Conservation (phyloP, 2,329 filamentous ascomycete genomes). For the Colletotrichum spinosum region DNA sequence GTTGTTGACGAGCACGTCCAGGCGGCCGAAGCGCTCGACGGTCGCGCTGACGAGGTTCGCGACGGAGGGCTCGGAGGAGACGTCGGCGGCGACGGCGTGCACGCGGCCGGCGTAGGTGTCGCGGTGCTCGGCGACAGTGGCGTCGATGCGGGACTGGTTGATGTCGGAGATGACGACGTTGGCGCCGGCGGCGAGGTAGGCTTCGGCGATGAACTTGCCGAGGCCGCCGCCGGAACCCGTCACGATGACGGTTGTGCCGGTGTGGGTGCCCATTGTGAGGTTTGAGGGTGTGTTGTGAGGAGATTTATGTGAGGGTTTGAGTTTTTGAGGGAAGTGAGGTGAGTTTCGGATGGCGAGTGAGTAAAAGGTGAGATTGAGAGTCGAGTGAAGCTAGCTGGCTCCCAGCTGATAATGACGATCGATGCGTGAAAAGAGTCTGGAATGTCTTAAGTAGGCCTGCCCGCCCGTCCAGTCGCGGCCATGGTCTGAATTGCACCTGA, state of each 20-base stretch:
- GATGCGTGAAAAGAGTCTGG: constrained; percentile 1
- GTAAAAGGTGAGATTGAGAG: too few species aligned
- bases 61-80: constrained; percentile 31
- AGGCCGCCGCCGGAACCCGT: constrained; percentile 49
- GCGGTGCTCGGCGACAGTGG: constrained; percentile 25
- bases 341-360: neutral
- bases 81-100: constrained; percentile 29
- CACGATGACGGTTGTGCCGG: constrained; percentile 45
- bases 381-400: neutral
- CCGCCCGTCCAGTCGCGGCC: too few species aligned
- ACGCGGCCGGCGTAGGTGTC: constrained; percentile 34
- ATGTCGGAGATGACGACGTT: constrained; percentile 50
- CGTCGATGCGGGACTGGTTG: constrained; percentile 36
- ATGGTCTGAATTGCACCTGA: too few species aligned
- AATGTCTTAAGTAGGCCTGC: neutral
- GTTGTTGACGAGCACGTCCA: constrained; percentile 69
- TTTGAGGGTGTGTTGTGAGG: neutral
- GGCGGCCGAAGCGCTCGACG: constrained; percentile 38
- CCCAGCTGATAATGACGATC: neutral
- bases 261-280: constrained; percentile 23
- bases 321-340: neutral
- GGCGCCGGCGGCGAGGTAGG: constrained; percentile 45
- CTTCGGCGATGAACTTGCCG: constrained; percentile 46
- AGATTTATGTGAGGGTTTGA: neutral
- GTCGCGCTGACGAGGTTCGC: constrained; percentile 22